Base-by-base conservation (phyloP, 208 protist genomes). In the Wallacemonas rigidus region DNA sequence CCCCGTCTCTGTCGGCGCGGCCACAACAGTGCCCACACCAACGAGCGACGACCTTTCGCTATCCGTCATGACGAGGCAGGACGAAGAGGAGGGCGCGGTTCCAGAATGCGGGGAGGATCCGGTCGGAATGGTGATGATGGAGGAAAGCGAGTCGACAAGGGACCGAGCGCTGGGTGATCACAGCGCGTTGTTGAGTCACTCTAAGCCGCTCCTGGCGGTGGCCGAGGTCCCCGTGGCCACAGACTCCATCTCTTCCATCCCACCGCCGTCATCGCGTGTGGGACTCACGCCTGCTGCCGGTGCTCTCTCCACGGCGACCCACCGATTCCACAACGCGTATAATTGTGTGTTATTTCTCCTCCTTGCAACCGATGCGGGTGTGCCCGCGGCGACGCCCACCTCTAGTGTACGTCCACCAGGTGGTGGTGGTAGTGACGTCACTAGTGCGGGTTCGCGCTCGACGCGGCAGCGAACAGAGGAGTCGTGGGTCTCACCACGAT, bases 261-360 rank as follows among this genome's bases (percentile, higher is more conserved):
- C 40, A 3, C 26, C 51, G 8, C 55, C 60, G 50, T 72, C 74
- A 44, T 1, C 44, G 39, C 11, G 57, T 48, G 51, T 2, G 17
- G 43, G 6, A 3, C 3, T 44, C 43, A 2, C 14, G 45, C 40
- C 9, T 43, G 61, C 3, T 2, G 3, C n/a, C 15, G 7, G 35
- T 36, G 43, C 26, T 57, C 5, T 54, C 55, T 11, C 67, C 44
- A 50, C 63, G 12, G 83, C 81, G 3, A 94, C 89, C 35, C 89
- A 94, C 76, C 89, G 89, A 36, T 89, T 94, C 45, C 54, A 82
- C 50, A 94, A 94, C 69, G 78, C 72, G 43, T 94, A 92, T 71
- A 67, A 77, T 67, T 76, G 70, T 61, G 76, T 81, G 36, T 83
- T 94, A 65, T 94, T 85, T 69, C 77, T 89, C 14, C 72, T 79